A percentile compares a stretch with the other conserved stretches of the same genome.
Evolutionary conservation across 2,329 filamentous ascomycete species (phyloP).

Genomic region (Sarocladium kiliense): DNA sequence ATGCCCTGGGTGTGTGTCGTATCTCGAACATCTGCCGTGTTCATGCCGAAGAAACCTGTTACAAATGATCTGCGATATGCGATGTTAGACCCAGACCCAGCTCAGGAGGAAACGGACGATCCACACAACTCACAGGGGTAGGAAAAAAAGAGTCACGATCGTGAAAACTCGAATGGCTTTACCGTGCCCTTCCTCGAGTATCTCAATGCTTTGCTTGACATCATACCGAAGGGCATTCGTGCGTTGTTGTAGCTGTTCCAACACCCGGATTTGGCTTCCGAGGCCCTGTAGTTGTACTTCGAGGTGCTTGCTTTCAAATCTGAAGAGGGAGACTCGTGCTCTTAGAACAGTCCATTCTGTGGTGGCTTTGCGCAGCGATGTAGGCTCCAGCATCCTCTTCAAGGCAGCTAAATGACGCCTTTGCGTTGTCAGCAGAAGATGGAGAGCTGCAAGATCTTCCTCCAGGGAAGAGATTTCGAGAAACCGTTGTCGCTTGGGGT

Average conservation of each 20-base stretch:
- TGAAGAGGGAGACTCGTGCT: neutral
- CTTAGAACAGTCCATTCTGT: neutral
- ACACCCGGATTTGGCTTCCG: neutral
- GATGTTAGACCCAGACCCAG: neutral
- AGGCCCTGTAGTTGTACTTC: neutral
- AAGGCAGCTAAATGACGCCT: neutral
- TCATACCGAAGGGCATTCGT: constrained; percentile 14
- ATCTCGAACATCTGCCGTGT: constrained; percentile 44
- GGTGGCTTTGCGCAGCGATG: neutral
- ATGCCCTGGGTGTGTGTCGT: constrained; percentile 42
- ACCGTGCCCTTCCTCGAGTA: constrained; percentile 19
- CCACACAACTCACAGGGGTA: constrained; percentile 9
- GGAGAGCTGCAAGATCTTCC: constrained; percentile 16
- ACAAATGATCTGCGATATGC: constrained; percentile 20
- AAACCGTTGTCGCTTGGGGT: constrained; percentile 14
- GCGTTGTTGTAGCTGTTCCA: neutral
- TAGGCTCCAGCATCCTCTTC: neutral
- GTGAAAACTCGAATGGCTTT: constrained; percentile 29
- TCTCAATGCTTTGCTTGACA: constrained; percentile 15
- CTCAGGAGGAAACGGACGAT: too few relatives aligned
- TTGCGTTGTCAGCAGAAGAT: neutral
- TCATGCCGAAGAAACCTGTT: constrained; percentile 48
- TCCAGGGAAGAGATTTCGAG: constrained; percentile 15
- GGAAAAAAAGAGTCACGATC: constrained; percentile 14
- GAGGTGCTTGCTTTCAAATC: neutral